Conservation (phyloP, 2,329 filamentous ascomycete genomes). For the Monilinia aucupariae region DNA sequence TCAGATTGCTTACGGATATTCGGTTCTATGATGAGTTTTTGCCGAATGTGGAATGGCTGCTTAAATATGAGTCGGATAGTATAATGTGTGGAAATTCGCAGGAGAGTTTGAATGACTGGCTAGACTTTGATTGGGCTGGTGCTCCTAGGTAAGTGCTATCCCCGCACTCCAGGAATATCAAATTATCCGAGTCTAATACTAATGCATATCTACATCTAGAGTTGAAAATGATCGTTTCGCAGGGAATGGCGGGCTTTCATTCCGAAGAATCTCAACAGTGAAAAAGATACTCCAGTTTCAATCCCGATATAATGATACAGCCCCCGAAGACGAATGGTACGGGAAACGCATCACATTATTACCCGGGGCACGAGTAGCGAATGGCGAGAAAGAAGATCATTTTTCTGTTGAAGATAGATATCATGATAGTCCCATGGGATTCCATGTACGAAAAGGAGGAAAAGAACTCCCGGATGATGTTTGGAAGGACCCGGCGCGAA, state of each 20-base stretch:
- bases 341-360: conserved; percentile 44
- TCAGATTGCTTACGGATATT: conserved; percentile 47
- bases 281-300: conserved; percentile 46
- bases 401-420: conserved; percentile 48
- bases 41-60: conserved; percentile 47
- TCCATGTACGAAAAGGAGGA: conserved; percentile 46
- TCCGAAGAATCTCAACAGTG: conserved; percentile 48
- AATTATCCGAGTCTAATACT: neutral
- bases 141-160: conserved; percentile 37
- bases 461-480: conserved; percentile 40
- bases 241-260: conserved; percentile 50
- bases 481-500: conserved; percentile 42
- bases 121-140: conserved; percentile 37
- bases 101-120: conserved; percentile 37
- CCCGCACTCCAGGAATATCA: conserved; percentile 17
- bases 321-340: conserved; percentile 54
- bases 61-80: conserved; percentile 53
- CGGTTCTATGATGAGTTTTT: conserved; percentile 46
- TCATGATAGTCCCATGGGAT: conserved; percentile 49
- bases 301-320: conserved; percentile 45
- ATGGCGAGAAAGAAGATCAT: conserved; percentile 37
- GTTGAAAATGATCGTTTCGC: conserved; percentile 36
- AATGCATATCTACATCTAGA: neutral
- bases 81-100: conserved; percentile 49
- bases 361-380: conserved; percentile 46